Evolutionary conservation across 345 rosid genomes (phyloP), one percentile per base, ranked within the genome.

Genomic region (Dimocarpus longan): DNA sequence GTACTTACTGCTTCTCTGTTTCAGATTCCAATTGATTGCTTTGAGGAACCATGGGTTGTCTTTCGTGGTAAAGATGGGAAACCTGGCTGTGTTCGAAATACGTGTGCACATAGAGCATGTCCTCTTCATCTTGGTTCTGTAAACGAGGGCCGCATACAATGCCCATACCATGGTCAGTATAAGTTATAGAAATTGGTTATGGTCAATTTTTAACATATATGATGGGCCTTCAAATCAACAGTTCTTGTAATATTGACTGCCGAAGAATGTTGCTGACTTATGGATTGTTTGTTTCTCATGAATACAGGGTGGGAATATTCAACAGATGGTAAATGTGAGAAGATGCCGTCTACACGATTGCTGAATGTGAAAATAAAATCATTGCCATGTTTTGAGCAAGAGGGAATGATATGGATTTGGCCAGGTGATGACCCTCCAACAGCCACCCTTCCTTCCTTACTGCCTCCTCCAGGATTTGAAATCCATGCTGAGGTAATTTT

Each of bases 341-440:
- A 96, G 82, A 96, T 96, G 98, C 98, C 99, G 7, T 96, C 99
- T 11, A 96, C 99, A 0, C 79, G 87, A 76, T 76, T 96, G 69
- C 78, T 88, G 19, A 82, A 91, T 74, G 95, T 91, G 80, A 93
- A 88, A 79, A 84, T 94, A 77, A 94, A 86, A 59, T 91, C 99
- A 11, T 68, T 96, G 82, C 93, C 98, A 37, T 96, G 99, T 81
- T 88, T 90, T 68, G 98, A 96, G 82, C 89, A 93, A 86, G 98
- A 96, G 70, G 99, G 99, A 48, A 90, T 96, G 97, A 90, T 94
- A 82, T 96, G 97, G 99, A 84, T 94, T 80, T 96, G 99, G 99
- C 99, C 99, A 5, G 98, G 99, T 0, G 78, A 83, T 73, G 99
- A 91, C 40, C 91, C 97, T 56, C 98, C 98, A 19, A 79, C 90